Percentiles rank a stretch among this genome's conserved stretches.
Evolutionary conservation across 179 eudicot species (phyloP).

Genomic region (Sideroxylon spinosum): DNA sequence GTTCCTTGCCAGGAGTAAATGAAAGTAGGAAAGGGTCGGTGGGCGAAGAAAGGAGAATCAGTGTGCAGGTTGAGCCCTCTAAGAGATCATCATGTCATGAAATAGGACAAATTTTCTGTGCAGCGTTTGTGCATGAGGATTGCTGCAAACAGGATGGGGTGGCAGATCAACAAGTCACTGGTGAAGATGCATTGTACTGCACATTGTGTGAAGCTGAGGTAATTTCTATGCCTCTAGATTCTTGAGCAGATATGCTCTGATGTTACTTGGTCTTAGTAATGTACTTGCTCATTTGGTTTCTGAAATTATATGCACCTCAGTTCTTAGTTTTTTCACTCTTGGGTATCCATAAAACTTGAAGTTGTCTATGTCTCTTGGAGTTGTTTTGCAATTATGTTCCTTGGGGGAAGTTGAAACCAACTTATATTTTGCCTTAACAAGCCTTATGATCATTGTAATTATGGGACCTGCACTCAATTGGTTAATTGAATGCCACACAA

Average conservation of each 20-base stretch:
- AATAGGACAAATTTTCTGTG: constrained; percentile 61
- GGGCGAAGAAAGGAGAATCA: constrained; percentile 38
- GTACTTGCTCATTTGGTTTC: constrained; percentile 7
- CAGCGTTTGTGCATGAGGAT: constrained; percentile 73
- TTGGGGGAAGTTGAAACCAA: background rate
- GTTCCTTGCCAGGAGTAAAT: constrained; percentile 61
- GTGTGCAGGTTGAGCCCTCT: constrained; percentile 28
- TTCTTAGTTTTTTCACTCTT: background rate
- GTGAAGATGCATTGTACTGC: constrained; percentile 88
- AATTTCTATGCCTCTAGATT: background rate
- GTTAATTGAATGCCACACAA: background rate
- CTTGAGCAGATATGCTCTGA: background rate
- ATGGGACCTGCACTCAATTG: background rate
- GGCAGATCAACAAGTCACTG: constrained; percentile 54
- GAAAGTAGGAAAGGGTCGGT: constrained; percentile 61
- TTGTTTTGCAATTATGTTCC: background rate
- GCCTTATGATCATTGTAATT: background rate
- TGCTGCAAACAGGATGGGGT: constrained; percentile 56
- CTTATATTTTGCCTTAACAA: background rate
- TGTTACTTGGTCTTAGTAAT: background rate
- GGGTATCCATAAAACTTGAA: background rate
- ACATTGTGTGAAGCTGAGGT: constrained; percentile 95
- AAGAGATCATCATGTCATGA: constrained; percentile 36
- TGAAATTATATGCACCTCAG: background rate
- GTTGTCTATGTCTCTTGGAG: background rate